Conservation (phyloP, 2,329 filamentous ascomycete species). For the Rhexocercosporidium sp. region DNA sequence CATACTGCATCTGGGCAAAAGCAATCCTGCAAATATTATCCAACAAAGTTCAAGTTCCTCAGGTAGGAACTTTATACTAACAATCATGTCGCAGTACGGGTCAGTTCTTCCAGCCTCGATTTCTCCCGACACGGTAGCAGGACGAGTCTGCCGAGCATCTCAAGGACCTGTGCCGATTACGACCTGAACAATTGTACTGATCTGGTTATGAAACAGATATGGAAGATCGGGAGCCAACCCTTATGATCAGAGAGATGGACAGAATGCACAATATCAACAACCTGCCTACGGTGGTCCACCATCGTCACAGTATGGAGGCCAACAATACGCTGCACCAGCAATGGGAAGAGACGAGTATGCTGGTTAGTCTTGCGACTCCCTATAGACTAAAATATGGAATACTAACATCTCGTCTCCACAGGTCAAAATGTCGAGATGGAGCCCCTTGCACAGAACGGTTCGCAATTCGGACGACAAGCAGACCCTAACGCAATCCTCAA, state of each 20-base stretch:
- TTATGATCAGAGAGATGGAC: slow-evolving; percentile 59
- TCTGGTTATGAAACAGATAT: slow-evolving; percentile 51
- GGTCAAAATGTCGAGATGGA: slow-evolving; percentile 69
- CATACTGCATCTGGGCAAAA: slow-evolving; percentile 11
- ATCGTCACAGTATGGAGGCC: slow-evolving; percentile 31
- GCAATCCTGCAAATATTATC: slow-evolving; percentile 9
- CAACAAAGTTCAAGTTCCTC: slow-evolving; percentile 28
- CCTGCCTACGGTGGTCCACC: slow-evolving; percentile 21
- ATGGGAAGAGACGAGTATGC: slow-evolving; percentile 47
- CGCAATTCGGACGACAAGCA: slow-evolving; percentile 51
- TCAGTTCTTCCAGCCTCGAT: slow-evolving; percentile 30
- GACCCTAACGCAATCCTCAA: slow-evolving; percentile 83
- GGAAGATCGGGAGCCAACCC: slow-evolving; percentile 59
- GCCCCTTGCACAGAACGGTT: slow-evolving; percentile 52
- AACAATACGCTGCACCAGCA: slow-evolving; percentile 47
- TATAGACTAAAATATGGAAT: neutral
- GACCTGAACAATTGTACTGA: slow-evolving; percentile 20
- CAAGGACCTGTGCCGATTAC: neutral
- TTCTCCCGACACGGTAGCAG: neutral
- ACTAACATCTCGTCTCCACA: slow-evolving; percentile 16
- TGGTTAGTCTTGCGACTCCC: slow-evolving; percentile 42
- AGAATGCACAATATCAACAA: slow-evolving; percentile 30
- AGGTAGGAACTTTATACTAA: slow-evolving; percentile 37
- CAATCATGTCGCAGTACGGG: slow-evolving; percentile 42
- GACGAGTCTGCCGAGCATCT: neutral